Evolutionary conservation across 164 flowering plant genomes (phyloP), one percentile per base, ranked within the genome.

Genomic region (Piper longum): DNA sequence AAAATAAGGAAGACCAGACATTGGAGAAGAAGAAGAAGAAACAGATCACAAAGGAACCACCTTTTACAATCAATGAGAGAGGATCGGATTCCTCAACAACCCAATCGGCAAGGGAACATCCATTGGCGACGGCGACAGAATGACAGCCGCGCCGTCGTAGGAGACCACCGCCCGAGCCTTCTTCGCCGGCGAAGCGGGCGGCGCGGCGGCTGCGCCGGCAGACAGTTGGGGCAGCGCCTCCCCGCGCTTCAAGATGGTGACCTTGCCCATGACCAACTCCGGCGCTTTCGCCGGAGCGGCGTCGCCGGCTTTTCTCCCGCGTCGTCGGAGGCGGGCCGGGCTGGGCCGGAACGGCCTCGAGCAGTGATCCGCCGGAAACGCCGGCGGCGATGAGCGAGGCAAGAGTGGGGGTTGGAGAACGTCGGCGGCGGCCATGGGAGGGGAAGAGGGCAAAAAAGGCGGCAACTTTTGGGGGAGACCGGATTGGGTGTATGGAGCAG

Each of bases 191-290:
- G 36, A 26, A 26, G 36, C 36, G 36, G 36, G 1, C 36, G 36
- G 36, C 36, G 2, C 36, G 36, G 36, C 36, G 36, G 8, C 52
- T 4, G 52, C 60, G 16, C 16, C 56, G 57, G 11, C 9, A 4
- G 56, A 48, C n/a, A 57, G 17, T 40, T 12, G 26, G 42, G 39
- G 39, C 60, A 78, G 59, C 12, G 65, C 61, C 42, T 78, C 80
- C 1, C 81, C 83, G 17, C 83, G 69, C 52, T 72, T 78, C 41
- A 82, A 66, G 69, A 79, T 78, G 51, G 69, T 78, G 36, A 82
- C 80, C 60, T 72, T 75, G 2, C 85, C 80, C 67, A 71, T 65
- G 5, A 65, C 72, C 8, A 73, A 62, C 43, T 64, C 67, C 6
- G 51, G 51, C n/a, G 61, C 42, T 3, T 60, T 60, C 8, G 4